A percentile compares a stretch with the other conserved stretches of the same genome.
Conservation (phyloP, 371 early-diverging fungal species). For the Apophysomyces sp. region DNA sequence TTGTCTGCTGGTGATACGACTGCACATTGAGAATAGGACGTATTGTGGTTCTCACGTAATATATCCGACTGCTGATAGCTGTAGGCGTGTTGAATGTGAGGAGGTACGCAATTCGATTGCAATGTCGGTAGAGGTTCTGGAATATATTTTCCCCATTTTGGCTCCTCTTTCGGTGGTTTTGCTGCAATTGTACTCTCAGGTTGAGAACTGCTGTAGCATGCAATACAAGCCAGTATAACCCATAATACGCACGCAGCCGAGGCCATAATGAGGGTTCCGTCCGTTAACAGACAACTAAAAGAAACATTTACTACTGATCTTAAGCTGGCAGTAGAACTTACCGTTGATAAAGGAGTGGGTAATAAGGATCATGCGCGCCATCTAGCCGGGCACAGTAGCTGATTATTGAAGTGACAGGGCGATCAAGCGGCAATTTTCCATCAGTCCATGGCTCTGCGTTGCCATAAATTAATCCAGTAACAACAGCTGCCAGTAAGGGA, state of each 20-base stretch:
- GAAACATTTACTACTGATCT: not conserved
- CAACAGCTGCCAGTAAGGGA: not conserved
- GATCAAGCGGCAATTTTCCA: not conserved
- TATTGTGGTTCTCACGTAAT: not conserved
- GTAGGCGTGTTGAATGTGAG: not conserved
- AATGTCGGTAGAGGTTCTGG: not conserved
- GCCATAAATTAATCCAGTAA: not conserved
- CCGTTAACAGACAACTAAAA: not conserved
- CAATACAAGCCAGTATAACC: not conserved
- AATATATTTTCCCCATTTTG: not conserved
- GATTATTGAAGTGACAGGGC: not conserved
- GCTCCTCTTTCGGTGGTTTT: not conserved
- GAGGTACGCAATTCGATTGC: not conserved
- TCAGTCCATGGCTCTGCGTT: not conserved
- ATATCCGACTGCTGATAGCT: not conserved
- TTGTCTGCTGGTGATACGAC: too few relatives aligned
- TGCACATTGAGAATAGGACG: too few relatives aligned
- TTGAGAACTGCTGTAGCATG: not conserved
- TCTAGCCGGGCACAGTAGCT: not conserved
- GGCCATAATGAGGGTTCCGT: not conserved
- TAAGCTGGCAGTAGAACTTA: not conserved
- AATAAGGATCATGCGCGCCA: not conserved
- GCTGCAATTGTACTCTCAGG: not conserved
- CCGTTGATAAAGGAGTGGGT: not conserved
- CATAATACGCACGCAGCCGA: not conserved